phyloP scores from a whole-genome alignment of 306 rosid genomes.

The Albizia julibrissin region DNA sequence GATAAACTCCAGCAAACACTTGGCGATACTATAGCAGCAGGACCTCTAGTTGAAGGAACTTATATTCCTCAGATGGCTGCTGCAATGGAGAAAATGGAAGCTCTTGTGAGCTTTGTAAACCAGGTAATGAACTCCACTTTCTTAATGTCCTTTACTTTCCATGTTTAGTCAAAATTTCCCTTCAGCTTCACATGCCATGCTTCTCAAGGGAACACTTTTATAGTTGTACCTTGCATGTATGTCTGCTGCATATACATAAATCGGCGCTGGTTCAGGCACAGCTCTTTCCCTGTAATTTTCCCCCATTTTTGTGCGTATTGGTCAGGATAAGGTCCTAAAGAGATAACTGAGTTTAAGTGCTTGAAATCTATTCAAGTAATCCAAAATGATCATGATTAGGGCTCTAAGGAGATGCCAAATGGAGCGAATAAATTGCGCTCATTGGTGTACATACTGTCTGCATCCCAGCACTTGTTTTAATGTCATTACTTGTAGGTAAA shows the following conservation, averaged over 20 bases:
- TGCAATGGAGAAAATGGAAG: constrained; percentile 86
- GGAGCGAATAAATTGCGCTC: not conserved
- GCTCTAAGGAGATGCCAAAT: not conserved
- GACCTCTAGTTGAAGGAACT: constrained; percentile 64
- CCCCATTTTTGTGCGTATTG: not conserved
- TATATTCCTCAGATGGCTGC: constrained; percentile 58
- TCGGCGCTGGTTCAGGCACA: not conserved
- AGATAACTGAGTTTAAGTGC: not conserved
- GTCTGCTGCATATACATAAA: not conserved
- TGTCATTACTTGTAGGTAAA: not conserved
- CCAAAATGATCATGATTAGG: not conserved
- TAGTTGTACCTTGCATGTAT: not conserved
- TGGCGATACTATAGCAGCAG: constrained; percentile 69
- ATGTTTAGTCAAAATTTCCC: not conserved
- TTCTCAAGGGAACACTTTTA: not conserved
- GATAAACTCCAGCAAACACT: constrained; percentile 79
- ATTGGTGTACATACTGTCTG: not conserved
- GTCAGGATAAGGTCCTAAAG: not conserved
- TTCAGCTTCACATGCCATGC: constrained; percentile 9
- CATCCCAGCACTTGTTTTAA: not conserved
- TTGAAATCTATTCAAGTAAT: not conserved
- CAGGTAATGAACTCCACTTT: constrained; percentile 56
- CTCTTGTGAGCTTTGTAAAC: constrained; percentile 67
- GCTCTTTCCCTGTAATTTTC: not conserved
- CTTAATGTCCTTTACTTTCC: constrained; percentile 5